Conservation (phyloP, 1,139 yeast species). For the Geotrichum armillariae region DNA sequence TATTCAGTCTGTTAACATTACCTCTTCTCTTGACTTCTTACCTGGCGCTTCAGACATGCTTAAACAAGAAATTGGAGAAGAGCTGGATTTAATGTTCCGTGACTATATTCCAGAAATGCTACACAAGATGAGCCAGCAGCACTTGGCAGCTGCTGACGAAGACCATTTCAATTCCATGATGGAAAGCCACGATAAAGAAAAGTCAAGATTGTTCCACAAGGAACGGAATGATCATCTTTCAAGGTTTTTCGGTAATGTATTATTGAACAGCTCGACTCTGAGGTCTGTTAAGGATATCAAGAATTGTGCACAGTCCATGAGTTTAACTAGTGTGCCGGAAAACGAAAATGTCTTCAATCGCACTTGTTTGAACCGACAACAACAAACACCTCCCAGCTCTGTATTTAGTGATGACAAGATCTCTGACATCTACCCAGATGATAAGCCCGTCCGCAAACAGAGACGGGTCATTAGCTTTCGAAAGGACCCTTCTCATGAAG, state of each 20-base stretch:
- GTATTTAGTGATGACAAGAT: conserved; percentile 1
- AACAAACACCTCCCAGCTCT: not conserved
- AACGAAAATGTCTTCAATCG: conserved; percentile 1
- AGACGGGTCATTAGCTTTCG: conserved; percentile 14
- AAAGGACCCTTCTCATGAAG: not conserved
- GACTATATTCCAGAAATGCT: conserved; percentile 76
- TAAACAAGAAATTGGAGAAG: conserved; percentile 66
- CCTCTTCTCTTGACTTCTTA: conserved; percentile 72
- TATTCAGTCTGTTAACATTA: conserved; percentile 67
- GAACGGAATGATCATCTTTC: not conserved
- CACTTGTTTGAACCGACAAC: not conserved
- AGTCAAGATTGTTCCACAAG: not conserved
- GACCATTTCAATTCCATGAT: conserved; percentile 8
- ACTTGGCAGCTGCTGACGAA: not conserved
- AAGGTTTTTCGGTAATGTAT: not conserved
- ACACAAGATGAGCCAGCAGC: conserved; percentile 47
- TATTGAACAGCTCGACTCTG: conserved; percentile 6
- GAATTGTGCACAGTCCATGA: not conserved
- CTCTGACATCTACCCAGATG: conserved; percentile 1
- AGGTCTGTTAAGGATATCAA: conserved; percentile 8
- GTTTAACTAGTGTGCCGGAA: not conserved
- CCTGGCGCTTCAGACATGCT: conserved; percentile 71
- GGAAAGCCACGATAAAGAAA: conserved; percentile 3
- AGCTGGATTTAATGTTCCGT: conserved; percentile 68
- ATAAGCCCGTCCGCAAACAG: conserved; percentile 10